Percentiles rank a stretch among this genome's conserved stretches.
Conservation (phyloP, 305 asterid genomes). For the Fraxinus baroniana region DNA sequence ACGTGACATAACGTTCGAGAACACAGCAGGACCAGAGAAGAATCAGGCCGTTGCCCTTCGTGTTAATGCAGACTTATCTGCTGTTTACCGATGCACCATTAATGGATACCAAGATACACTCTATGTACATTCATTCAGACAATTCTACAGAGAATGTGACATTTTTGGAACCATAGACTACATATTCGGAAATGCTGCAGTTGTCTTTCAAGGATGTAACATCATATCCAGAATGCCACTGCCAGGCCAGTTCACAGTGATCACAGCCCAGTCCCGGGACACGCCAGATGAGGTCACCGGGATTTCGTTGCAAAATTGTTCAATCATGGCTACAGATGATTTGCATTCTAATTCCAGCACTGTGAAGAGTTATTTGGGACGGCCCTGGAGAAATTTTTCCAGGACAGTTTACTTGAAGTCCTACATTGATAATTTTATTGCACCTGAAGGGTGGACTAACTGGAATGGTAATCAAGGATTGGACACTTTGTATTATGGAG, state of each 20-base stretch:
- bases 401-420: constrained; percentile 61
- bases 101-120: constrained; percentile 73
- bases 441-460: constrained; percentile 56
- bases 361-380: constrained; percentile 62
- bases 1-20: constrained; percentile 69
- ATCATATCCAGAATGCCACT: constrained; percentile 64
- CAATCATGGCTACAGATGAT: constrained; percentile 56
- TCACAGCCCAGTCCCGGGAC: constrained; percentile 68
- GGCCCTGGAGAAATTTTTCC: constrained; percentile 75
- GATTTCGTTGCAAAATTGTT: constrained; percentile 69
- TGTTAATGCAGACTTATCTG: constrained; percentile 60
- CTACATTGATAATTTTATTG: constrained; percentile 52
- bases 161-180: constrained; percentile 78
- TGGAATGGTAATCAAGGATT: constrained; percentile 62
- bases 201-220: constrained; percentile 68
- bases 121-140: constrained; percentile 73
- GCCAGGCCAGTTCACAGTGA: constrained; percentile 58
- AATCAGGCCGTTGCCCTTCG: constrained; percentile 90
- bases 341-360: constrained; percentile 32
- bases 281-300: constrained; percentile 55
- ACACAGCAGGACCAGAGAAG: constrained; percentile 76
- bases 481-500: constrained; percentile 72
- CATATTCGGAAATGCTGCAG: constrained; percentile 86
- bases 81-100: constrained; percentile 59
- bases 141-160: constrained; percentile 78